Evolutionary conservation across 306 rosid genomes (phyloP).

Genomic region (Astragalus membranaceus): DNA sequence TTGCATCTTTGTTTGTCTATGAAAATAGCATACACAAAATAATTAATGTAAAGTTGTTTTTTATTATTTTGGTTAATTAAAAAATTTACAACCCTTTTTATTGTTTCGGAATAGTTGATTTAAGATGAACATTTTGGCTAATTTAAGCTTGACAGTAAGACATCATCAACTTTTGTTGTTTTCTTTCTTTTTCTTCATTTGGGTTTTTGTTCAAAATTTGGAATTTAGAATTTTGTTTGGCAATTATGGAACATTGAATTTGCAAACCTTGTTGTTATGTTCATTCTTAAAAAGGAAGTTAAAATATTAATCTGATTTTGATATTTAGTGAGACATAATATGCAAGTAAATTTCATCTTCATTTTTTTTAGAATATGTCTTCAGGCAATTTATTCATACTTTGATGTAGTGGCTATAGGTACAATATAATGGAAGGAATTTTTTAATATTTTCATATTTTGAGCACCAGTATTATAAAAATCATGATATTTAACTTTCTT

Average conservation of each 20-base stretch:
- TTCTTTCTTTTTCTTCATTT: not conserved
- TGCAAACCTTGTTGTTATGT: not conserved
- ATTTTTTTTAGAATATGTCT: not conserved
- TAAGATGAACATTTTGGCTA: constrained; percentile 7
- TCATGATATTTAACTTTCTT: constrained; percentile 40
- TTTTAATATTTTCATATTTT: constrained; percentile 14
- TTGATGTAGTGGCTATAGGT: constrained; percentile 12
- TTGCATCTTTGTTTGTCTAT: not conserved
- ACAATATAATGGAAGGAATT: too few relatives aligned
- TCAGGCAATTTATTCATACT: not conserved
- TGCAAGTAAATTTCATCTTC: not conserved
- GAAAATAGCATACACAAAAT: not conserved
- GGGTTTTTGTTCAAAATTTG: constrained; percentile 5
- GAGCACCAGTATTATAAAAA: constrained; percentile 1
- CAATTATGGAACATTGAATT: not conserved
- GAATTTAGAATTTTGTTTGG: not conserved
- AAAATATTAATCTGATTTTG: not conserved
- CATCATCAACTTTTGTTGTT: not conserved
- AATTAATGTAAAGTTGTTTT: not conserved
- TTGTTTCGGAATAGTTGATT: constrained; percentile 23
- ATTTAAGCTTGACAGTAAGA: constrained; percentile 3
- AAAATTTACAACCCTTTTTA: not conserved
- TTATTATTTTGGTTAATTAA: not conserved
- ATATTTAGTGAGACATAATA: not conserved
- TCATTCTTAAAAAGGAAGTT: not conserved